These are phyloP conservation scores for Candida methanosorbosa DNA, from an alignment of 805 yeast genomes.

Conservation along the genomic window DNA sequence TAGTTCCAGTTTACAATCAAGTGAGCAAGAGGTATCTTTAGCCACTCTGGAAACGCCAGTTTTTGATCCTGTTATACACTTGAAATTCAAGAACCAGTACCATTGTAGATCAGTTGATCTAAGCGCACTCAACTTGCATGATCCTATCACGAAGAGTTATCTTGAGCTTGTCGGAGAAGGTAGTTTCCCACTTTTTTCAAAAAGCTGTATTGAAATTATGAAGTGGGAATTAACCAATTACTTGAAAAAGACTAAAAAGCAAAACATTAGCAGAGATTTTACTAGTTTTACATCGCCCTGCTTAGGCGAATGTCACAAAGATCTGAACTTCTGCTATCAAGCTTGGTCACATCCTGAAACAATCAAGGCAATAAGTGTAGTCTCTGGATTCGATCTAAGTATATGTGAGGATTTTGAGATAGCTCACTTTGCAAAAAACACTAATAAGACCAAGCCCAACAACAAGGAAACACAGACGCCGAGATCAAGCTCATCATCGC, in stretches of 20 bases:
- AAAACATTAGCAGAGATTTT: neutral
- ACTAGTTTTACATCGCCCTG: slow-evolving; percentile 20
- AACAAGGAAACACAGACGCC: too few relatives aligned
- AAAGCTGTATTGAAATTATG: slow-evolving; percentile 33
- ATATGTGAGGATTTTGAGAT: slow-evolving; percentile 43
- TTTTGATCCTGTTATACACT: slow-evolving; percentile 17
- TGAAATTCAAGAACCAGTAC: slow-evolving; percentile 10
- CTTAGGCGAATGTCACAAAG: slow-evolving; percentile 13
- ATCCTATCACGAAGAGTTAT: slow-evolving; percentile 8
- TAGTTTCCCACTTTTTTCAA: slow-evolving; percentile 36
- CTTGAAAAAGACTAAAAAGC: slow-evolving; percentile 18
- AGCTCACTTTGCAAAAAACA: slow-evolving; percentile 28
- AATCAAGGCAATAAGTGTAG: slow-evolving; percentile 33
- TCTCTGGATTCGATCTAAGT: slow-evolving; percentile 45
- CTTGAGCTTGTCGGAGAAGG: slow-evolving; percentile 17
- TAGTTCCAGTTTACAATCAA: too few relatives aligned
- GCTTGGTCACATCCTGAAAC: slow-evolving; percentile 50
- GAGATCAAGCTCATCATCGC: too few relatives aligned
- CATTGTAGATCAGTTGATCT: slow-evolving; percentile 9
- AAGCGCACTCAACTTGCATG: slow-evolving; percentile 5
- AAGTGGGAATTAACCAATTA: slow-evolving; percentile 26
- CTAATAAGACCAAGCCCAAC: too few relatives aligned
- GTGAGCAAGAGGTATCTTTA: too few relatives aligned
- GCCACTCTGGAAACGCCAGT: too few relatives aligned
- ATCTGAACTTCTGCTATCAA: slow-evolving; percentile 37